These are phyloP conservation scores for Suillus hirtellus DNA, from an alignment of 768 basidiomycete genomes.

Conservation along the genomic window DNA sequence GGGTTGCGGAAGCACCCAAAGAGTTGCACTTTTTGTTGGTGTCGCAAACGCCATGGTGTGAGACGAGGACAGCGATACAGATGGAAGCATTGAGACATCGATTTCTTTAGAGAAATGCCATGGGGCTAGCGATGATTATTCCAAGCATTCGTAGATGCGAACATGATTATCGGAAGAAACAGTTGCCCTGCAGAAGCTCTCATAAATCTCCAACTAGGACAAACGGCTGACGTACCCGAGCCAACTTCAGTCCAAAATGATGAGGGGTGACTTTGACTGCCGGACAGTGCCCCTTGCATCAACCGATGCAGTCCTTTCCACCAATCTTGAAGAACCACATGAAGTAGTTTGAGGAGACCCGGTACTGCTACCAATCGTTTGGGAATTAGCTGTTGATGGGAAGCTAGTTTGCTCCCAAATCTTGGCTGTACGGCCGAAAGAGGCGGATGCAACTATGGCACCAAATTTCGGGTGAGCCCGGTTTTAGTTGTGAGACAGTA, in stretches of 20 bases:
- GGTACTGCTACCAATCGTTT: slow-evolving; percentile 23
- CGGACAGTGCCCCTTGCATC: slow-evolving; percentile 88
- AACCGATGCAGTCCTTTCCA: slow-evolving; percentile 68
- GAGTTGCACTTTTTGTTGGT: slow-evolving; percentile 59
- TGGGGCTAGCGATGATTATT: too few species aligned
- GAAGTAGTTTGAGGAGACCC: slow-evolving; percentile 18
- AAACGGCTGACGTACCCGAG: slow-evolving; percentile 46
- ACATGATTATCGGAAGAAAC: slow-evolving; percentile 87
- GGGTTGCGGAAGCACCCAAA: slow-evolving; percentile 53
- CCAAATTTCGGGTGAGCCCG: slow-evolving; percentile 99
- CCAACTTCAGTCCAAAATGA: slow-evolving; percentile 84
- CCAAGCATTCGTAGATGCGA: too few species aligned
- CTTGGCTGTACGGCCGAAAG: slow-evolving; percentile 84
- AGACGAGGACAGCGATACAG: too few species aligned
- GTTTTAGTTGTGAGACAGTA: slow-evolving; percentile 72
- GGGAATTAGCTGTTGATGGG: slow-evolving; percentile 28
- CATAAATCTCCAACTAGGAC: not conserved
- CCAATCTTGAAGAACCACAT: slow-evolving; percentile 55
- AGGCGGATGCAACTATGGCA: too few species aligned
- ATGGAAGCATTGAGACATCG: too few species aligned
- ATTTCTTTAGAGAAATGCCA: too few species aligned
- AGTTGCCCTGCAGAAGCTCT: slow-evolving; percentile 57
- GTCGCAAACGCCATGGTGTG: slow-evolving; percentile 65
- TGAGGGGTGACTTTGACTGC: slow-evolving; percentile 85
- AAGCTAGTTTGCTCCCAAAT: slow-evolving; percentile 77